These are phyloP conservation scores for Diospyros kaki DNA, from an alignment of 148 eudicot species.

Conservation along the genomic window DNA sequence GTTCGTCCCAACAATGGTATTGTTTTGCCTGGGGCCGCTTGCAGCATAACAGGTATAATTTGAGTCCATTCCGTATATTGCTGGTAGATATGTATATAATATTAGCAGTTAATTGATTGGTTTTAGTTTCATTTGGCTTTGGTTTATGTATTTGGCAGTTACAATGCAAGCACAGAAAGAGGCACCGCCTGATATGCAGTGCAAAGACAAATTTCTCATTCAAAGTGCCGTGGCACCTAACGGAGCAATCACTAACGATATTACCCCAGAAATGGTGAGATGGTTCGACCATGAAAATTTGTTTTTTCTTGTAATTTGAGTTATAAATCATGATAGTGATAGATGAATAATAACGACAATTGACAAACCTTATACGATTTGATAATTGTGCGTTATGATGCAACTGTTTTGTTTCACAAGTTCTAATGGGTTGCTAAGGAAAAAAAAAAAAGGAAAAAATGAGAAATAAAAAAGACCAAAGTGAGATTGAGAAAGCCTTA, in stretches of 20 bases:
- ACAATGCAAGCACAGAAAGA: constrained; percentile 92
- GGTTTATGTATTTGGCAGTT: constrained; percentile 34
- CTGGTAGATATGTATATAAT: not conserved
- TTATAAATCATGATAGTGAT: not conserved
- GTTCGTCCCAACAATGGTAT: constrained; percentile 91
- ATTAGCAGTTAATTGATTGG: not conserved
- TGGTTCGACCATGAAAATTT: not conserved
- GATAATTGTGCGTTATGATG: too few species aligned
- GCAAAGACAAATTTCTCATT: constrained; percentile 86
- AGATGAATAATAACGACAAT: too few species aligned
- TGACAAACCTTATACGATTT: too few species aligned
- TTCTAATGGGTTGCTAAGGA: too few species aligned
- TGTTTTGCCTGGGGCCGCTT: constrained; percentile 54
- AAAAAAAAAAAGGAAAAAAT: too few species aligned
- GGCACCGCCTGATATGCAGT: constrained; percentile 75
- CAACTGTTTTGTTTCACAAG: too few species aligned
- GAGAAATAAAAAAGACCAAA: too few species aligned
- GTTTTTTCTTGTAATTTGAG: constrained; percentile 3
- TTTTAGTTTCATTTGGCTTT: constrained; percentile 7
- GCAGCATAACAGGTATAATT: constrained; percentile 64
- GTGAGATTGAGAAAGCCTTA: too few species aligned
- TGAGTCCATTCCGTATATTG: not conserved
- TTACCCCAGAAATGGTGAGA: constrained; percentile 60
- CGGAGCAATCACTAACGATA: constrained; percentile 54
- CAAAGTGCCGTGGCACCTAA: constrained; percentile 66